Base-by-base conservation (phyloP, 2,329 filamentous ascomycete species). In the Fusarium musae region DNA sequence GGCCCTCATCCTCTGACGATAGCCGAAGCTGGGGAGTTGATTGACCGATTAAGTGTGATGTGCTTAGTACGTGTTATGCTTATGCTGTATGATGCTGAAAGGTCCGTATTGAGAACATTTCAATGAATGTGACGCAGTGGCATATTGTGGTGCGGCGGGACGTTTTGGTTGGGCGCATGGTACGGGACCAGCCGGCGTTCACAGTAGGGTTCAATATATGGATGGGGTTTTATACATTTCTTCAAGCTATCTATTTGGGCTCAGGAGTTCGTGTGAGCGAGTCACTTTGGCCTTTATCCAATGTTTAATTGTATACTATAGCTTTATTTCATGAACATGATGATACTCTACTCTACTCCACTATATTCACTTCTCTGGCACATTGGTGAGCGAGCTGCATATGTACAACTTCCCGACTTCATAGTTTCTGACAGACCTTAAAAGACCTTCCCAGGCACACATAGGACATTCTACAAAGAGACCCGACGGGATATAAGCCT, bases 21-120 rank as follows among this genome's bases (percentile, higher is more conserved):
- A 77, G 75, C 50, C 72, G 75, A 56, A 78, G 64, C 40, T 78
- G 72, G 75, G 74, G 75, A 1, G 77, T 78, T 36, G 77, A 78
- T 44, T 78, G 42, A 77, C 21, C 16, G 26, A 74, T 19, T 36
- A 30, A 5, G 28, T 26, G 46, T 30, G 42, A 32, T 40, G 43
- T 44, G 39, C 47, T 43, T 26, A 44, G 28, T 46, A 56, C 30
- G 36, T 50, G 30, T 30, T n/a, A 50, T 61, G 61, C 21, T 23
- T 16, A 53, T 59, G 58, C 21, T 23, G 34, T 46, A 67, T 66
- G 39, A 60, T 28, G n/a, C 23, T 44, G 43, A 42, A 62, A 30
- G 42, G 36, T 34, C 28, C 23, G 8, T 64, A 30, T 53, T 56
- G 43, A 54, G 42, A 50, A 62, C 62, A 58, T 53, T 60, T 62